These are phyloP conservation scores for Fagus sylvatica DNA, from an alignment of 306 rosid species.

Conservation along the genomic window DNA sequence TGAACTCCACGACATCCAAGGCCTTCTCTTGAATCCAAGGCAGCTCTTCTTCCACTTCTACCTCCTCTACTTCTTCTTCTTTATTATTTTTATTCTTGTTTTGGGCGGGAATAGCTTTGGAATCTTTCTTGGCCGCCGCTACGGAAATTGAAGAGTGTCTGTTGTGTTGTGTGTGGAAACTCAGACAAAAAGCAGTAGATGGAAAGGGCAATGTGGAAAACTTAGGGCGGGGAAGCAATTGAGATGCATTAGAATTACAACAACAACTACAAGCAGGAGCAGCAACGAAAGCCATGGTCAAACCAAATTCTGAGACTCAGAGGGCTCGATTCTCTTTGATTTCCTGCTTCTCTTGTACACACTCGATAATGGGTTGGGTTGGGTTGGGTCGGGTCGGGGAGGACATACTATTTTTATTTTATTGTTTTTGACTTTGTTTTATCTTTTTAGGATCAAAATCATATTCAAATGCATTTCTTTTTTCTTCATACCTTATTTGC, in stretches of 20 bases:
- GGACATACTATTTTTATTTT: no score
- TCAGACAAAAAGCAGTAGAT: not conserved
- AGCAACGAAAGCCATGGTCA: slow-evolving; percentile 7
- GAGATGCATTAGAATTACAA: slow-evolving; percentile 25
- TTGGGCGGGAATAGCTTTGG: slow-evolving; percentile 20
- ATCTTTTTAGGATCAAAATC: no score
- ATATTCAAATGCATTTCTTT: no score
- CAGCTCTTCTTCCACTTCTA: slow-evolving; percentile 79
- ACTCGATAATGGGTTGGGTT: no score
- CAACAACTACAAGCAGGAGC: slow-evolving; percentile 27
- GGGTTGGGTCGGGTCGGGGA: no score
- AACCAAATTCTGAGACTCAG: no score
- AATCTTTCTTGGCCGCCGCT: slow-evolving; percentile 32
- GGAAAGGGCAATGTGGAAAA: not conserved
- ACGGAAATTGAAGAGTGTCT: not conserved
- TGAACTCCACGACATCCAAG: slow-evolving; percentile 85
- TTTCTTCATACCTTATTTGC: no score
- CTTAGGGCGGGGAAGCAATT: slow-evolving; percentile 32
- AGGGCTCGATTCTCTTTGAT: no score
- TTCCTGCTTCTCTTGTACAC: no score
- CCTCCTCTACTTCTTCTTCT: slow-evolving; percentile 31
- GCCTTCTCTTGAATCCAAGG: slow-evolving; percentile 98
- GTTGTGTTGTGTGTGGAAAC: not conserved
- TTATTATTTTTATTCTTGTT: not conserved
- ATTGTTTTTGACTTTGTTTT: no score